Conservation (phyloP, 2,329 filamentous ascomycete genomes). For the Parascedosporium putredinis region DNA sequence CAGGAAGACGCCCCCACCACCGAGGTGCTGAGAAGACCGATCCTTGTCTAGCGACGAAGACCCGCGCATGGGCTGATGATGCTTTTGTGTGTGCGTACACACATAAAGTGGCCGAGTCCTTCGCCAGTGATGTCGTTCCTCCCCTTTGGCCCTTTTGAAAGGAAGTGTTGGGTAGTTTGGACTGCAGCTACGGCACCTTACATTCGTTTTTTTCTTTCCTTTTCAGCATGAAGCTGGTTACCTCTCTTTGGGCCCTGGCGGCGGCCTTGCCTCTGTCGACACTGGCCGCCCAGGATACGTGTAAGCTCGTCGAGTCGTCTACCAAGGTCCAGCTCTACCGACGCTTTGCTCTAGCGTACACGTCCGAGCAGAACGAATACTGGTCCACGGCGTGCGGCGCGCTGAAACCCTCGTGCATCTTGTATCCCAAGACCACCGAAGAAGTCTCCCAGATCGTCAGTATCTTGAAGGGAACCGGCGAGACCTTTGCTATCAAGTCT, state of each 20-base stretch:
- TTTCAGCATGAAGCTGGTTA: neutral
- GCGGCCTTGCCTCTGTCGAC: neutral
- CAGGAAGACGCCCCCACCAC: no score
- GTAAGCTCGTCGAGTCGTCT: neutral
- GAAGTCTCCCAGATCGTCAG: constrained; percentile 44
- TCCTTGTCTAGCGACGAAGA: no score
- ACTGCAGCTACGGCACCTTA: no score
- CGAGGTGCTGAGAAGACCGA: no score
- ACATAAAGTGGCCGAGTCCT: no score
- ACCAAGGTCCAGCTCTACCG: neutral
- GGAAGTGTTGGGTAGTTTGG: no score
- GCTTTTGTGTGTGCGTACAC: no score
- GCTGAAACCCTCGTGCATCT: constrained; percentile 35
- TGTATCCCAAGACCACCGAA: constrained; percentile 33
- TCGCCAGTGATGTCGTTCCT: no score
- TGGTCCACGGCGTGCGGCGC: constrained; percentile 33
- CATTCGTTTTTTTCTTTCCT: no score
- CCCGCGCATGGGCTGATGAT: no score
- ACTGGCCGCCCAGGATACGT: neutral
- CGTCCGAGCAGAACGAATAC: constrained; percentile 28
- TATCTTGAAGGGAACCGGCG: constrained; percentile 33
- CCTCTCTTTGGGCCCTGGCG: neutral
- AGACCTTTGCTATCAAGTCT: constrained; percentile 43
- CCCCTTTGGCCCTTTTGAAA: no score
- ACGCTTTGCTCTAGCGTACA: constrained; percentile 22